Base-by-base conservation (phyloP, 352 stramenopile genomes). In the Peronosclerospora sorghi region DNA sequence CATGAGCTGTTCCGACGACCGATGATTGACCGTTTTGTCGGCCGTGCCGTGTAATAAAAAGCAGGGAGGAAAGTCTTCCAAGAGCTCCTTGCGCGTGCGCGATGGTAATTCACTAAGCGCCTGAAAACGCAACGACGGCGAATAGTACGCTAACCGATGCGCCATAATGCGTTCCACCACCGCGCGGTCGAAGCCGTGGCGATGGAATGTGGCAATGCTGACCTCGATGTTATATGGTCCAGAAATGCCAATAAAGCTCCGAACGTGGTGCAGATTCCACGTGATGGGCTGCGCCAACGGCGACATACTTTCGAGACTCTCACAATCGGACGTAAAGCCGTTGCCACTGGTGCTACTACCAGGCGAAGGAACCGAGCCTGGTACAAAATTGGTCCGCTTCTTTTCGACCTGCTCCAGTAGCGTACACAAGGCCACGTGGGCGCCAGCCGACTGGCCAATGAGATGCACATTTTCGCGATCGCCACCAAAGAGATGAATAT, bases 371-470 rank as follows among this genome's bases (percentile, higher is more conserved):
- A 26, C 28, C 19, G 8, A 39, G 15, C 19, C 46, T 30, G 49
- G 27, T 27, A 49, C 23, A 15, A 32, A 48, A 17, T 32, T 51
- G 8, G 35, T 59, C 20, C 54, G 49, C 35, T 63, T 68, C 24
- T 65, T 75, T 55, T 83, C 73, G 3, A 86, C 65, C 48, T 83
- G 83, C 35, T 79, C 68, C 4, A 95, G 52, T 13, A 96, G 44
- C 2, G 80, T 62, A 17, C 72, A 85, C 30, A 81, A 62, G 8
- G 73, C 68, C 14, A 97, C 73, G 57, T 97, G 88, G 1, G 85
- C 88, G 2, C 87, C 88, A 2, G 88, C 88, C 12, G 69, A 91
- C 59, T 97, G 88, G 1, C 88, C 86, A 6, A 95, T 72, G 10
- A 96, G 48, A 32, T 92, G 79, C 32, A 97, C 65, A 18, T 84